Evolutionary conservation across 164 flowering plant species (phyloP), one percentile per base, ranked within the genome.

Genomic region (Liquidambar formosana): DNA sequence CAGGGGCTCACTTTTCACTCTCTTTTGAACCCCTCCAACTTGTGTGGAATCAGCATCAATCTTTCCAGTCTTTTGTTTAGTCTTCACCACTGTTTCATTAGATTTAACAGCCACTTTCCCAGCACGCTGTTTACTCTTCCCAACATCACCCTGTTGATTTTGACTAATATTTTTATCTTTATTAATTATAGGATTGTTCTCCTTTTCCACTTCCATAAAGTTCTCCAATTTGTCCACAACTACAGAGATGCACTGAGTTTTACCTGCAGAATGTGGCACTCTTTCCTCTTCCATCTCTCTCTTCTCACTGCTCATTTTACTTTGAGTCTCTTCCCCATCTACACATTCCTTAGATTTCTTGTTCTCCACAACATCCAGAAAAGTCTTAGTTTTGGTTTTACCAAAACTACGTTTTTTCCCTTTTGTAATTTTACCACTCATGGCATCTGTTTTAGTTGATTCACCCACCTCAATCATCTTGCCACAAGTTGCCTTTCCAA

Each of bases 151-250:
- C 41, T 33, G 2, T 33, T 33, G 2, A 60, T 59, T 41, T 10
- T 47, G 9, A 65, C 57, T 61, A 25, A 11, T 67, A 77, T 47
- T 71, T 23, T 62, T 66, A 65, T 41, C 71, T 19, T 18, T 71
- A 72, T 71, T 71, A 70, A 21, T 65, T 62, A 57, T 64, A 27
- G 84, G 80, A 26, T 16, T 74, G 70, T 82, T 85, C 69, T 87
- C 89, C 67, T 89, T 89, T 66, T 88, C 86, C 45, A 38, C 71
- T 66, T 81, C 81, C 21, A 56, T 8, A 27, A 76, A 65, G 67
- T 58, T 62, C 66, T 75, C 71, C 13, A 57, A 58, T 64, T 68
- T 74, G 25, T 38, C 68, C 11, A 25, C 69, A 52, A 72, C 41
- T 22, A 13, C 51, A 66, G 66, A 49, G 18, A 23, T 70, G 23